Conservation (phyloP, 257 asterid species). For the Nicotiana noctiflora region DNA sequence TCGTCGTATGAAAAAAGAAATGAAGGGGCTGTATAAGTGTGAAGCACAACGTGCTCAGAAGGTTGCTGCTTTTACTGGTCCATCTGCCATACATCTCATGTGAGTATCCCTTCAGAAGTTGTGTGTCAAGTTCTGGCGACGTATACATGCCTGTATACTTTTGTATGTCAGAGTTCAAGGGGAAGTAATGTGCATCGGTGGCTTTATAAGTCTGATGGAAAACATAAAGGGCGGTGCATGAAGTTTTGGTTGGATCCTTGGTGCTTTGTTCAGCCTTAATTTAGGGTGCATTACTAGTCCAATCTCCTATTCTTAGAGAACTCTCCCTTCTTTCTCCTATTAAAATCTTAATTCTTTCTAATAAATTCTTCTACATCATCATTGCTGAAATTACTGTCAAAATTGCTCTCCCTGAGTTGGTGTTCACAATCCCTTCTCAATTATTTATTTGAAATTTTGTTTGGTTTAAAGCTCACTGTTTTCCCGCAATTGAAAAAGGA, state of each 20-base stretch:
- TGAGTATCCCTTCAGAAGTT: slow-evolving; percentile 24
- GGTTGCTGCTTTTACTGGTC: slow-evolving; percentile 86
- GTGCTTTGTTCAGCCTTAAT: neutral
- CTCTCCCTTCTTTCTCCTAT: neutral
- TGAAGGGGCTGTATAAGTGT: slow-evolving; percentile 57
- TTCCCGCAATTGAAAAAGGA: neutral
- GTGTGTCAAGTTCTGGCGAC: neutral
- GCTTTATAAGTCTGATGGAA: neutral
- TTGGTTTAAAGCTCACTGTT: neutral
- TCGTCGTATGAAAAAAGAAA: slow-evolving; percentile 65
- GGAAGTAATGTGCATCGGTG: neutral
- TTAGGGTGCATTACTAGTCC: neutral
- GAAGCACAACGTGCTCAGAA: slow-evolving; percentile 85
- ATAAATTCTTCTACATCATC: neutral
- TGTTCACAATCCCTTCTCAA: neutral
- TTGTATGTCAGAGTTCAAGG: neutral
- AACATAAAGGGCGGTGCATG: neutral
- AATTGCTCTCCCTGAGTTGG: neutral
- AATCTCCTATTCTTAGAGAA: neutral
- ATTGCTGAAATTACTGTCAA: neutral
- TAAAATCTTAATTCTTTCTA: neutral
- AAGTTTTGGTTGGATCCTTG: neutral
- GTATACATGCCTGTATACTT: neutral
- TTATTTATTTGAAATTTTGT: neutral
- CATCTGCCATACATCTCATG: slow-evolving; percentile 86